These are phyloP conservation scores for Hibiscus trionum DNA, from an alignment of 345 rosid genomes.

Conservation along the genomic window DNA sequence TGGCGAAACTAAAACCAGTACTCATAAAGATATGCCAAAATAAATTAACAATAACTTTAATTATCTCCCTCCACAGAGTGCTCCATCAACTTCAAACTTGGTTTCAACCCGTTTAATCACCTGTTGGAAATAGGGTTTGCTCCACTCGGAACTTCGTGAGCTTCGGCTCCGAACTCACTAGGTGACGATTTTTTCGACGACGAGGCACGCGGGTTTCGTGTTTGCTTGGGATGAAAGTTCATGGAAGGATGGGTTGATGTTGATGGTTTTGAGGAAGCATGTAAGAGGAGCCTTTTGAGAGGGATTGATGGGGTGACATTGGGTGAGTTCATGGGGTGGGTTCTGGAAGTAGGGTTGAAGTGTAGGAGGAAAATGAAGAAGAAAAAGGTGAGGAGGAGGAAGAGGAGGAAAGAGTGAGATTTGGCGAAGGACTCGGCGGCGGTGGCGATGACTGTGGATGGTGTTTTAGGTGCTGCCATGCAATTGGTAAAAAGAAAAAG, in stretches of 20 bases:
- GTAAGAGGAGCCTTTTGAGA: conserved; percentile 44
- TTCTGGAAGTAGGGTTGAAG: conserved; percentile 20
- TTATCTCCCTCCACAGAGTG: not conserved
- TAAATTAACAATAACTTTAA: not conserved
- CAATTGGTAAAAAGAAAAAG: conserved; percentile 48
- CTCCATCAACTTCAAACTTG: conserved; percentile 2
- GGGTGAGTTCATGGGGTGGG: conserved; percentile 12
- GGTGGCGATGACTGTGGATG: conserved; percentile 9
- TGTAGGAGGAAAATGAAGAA: conserved; percentile 35
- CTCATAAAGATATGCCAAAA: not conserved
- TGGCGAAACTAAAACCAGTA: not conserved
- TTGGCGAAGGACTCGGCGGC: conserved; percentile 24
- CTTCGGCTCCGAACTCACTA: conserved; percentile 41
- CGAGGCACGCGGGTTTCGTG: conserved; percentile 11
- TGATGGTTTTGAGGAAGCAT: conserved; percentile 19
- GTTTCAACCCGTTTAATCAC: conserved; percentile 14
- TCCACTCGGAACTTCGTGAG: conserved; percentile 89
- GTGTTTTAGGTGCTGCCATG: conserved; percentile 70
- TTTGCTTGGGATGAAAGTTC: conserved; percentile 26
- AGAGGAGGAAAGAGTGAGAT: conserved; percentile 27
- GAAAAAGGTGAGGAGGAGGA: conserved; percentile 32
- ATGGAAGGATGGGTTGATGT: conserved; percentile 28
- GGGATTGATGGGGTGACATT: conserved; percentile 15
- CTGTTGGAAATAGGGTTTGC: conserved; percentile 90
- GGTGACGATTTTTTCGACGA: conserved; percentile 11